Conservation (phyloP, 192 early-diverging fungal species). For the Backusella parvicylindrica region DNA sequence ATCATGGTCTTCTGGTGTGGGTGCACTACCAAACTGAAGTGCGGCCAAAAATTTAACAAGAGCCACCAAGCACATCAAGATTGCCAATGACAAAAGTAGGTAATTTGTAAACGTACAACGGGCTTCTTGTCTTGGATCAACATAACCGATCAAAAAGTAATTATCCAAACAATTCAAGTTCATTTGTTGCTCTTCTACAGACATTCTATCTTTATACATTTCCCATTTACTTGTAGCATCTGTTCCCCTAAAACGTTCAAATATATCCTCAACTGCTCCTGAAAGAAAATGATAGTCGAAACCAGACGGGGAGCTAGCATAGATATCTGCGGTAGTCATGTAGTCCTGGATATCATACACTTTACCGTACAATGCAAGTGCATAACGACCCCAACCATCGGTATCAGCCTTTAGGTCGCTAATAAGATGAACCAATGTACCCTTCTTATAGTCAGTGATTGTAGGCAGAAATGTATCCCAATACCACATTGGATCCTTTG, state of each 20-base stretch:
- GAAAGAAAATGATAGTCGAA: slow-evolving; percentile 40
- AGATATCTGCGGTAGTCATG: slow-evolving; percentile 40
- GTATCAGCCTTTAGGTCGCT: slow-evolving; percentile 43
- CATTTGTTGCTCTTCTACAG: slow-evolving; percentile 18
- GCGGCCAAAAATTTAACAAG: slow-evolving; percentile 76
- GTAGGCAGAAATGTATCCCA: slow-evolving; percentile 36
- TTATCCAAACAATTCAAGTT: slow-evolving; percentile 59
- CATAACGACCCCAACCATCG: slow-evolving; percentile 44
- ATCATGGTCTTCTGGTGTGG: slow-evolving; percentile 85
- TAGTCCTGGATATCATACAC: slow-evolving; percentile 72
- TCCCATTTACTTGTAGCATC: slow-evolving; percentile 49
- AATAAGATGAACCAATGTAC: slow-evolving; percentile 69
- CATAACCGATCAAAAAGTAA: slow-evolving; percentile 61
- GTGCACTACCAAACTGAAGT: slow-evolving; percentile 68
- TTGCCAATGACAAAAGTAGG: slow-evolving; percentile 58
- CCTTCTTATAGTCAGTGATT: slow-evolving; percentile 48
- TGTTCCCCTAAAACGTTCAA: slow-evolving; percentile 40
- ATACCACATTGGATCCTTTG: slow-evolving; percentile 31
- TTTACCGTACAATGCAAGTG: slow-evolving; percentile 53
- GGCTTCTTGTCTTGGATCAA: slow-evolving; percentile 57
- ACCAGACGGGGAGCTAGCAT: slow-evolving; percentile 40
- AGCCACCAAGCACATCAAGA: slow-evolving; percentile 69
- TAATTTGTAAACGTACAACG: slow-evolving; percentile 64
- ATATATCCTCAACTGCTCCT: slow-evolving; percentile 33
- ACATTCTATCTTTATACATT: slow-evolving; percentile 16